Base-by-base conservation (phyloP, 805 yeast species). In the Allodekkera sacchari region DNA sequence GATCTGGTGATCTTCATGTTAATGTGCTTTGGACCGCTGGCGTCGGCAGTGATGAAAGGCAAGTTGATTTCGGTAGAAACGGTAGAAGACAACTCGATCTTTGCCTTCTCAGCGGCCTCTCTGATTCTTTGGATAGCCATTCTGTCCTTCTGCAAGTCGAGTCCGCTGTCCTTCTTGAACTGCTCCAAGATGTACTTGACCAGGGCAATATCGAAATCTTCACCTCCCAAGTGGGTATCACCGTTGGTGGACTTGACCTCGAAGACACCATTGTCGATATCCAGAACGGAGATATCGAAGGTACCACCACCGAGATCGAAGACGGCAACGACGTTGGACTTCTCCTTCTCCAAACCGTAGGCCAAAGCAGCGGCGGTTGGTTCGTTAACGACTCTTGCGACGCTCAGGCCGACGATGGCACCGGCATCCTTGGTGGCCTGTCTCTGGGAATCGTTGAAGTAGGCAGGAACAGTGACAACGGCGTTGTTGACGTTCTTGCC, bases 221-320 rank as follows among this genome's bases (percentile, higher is more conserved):
- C 94, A 70, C 94, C 94, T 68, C 94, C 94, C 57, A 83, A 68
- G 66, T 83, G 94, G 47, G 94, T 83, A 66, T 83, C 92, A 77
- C 94, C 96, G 66, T 88, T 88, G 57, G 96, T 87, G 42, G 96
- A 84, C 70, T 87, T 87, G 61, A 87, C 96, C 73, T 87, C 96
- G 53, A 87, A 87, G 47, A 87, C 96, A 73, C 96, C 96, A 58
- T 87, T 85, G 67, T 88, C 95, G 52, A 87, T 88, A 71, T 88
- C 96, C 57, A 87, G 74, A 59, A 87, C 83, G 50, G 96, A 87
- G 64, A 87, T 81, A 81, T 87, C 96, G 61, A 87, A 87, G 53
- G 96, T 87, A 77, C 96, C 96, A 64, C 96, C 96, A 77, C 96
- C 96, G 56, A 87, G 74, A 67, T 87, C 96, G 68, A 88, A 87